Conservation (phyloP, 2,329 filamentous ascomycete genomes). For the Fusarium beomiforme region DNA sequence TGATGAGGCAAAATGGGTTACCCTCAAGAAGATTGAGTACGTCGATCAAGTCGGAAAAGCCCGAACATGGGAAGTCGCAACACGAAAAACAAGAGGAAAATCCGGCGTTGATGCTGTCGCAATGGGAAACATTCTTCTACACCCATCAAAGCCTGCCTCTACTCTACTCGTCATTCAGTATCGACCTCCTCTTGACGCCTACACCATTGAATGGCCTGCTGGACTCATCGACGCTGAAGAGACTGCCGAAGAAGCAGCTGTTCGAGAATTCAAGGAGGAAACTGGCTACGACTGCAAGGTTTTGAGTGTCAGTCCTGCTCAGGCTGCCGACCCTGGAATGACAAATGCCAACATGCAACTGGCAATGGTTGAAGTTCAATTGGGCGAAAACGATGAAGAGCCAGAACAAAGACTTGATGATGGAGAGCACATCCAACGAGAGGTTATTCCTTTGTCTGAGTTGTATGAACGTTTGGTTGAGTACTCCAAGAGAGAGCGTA, state of each 20-base stretch:
- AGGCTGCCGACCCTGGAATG: slow-evolving; percentile 41
- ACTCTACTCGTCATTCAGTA: slow-evolving; percentile 43
- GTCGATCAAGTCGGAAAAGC: slow-evolving; percentile 40
- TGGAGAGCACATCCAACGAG: slow-evolving; percentile 40
- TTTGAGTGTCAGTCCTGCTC: slow-evolving; percentile 35
- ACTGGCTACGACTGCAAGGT: slow-evolving; percentile 40
- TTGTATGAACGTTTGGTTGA: slow-evolving; percentile 39
- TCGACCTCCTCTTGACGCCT: slow-evolving; percentile 41
- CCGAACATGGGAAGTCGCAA: slow-evolving; percentile 43
- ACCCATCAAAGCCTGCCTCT: slow-evolving; percentile 40
- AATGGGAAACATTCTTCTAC: slow-evolving; percentile 41
- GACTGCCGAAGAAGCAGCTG: slow-evolving; percentile 38
- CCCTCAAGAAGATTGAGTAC: slow-evolving; percentile 43
- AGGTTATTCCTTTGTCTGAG: slow-evolving; percentile 37
- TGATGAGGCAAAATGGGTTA: slow-evolving; percentile 40
- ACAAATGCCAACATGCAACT: slow-evolving; percentile 43
- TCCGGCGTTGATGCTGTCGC: slow-evolving; percentile 41
- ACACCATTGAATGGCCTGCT: slow-evolving; percentile 42
- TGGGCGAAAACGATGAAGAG: slow-evolving; percentile 32
- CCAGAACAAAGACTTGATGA: slow-evolving; percentile 40
- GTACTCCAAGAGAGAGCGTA: slow-evolving; percentile 40
- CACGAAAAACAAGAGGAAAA: slow-evolving; percentile 41
- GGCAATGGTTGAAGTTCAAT: slow-evolving; percentile 40
- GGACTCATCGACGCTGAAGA: slow-evolving; percentile 42
- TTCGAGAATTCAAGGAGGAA: slow-evolving; percentile 42